Evolutionary conservation across 306 rosid species (phyloP).

Genomic region (Morella rubra): DNA sequence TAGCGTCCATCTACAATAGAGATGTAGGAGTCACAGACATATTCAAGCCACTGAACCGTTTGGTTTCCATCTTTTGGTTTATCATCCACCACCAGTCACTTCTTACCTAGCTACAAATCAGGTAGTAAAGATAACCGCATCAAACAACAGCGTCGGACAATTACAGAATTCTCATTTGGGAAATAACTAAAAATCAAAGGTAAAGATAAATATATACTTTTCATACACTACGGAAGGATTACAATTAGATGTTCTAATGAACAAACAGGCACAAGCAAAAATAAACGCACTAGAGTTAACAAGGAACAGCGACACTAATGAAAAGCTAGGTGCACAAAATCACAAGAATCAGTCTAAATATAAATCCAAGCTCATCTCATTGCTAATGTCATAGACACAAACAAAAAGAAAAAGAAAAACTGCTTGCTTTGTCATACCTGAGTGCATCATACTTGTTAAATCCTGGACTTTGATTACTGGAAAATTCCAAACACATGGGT

Average conservation of each 20-base stretch:
- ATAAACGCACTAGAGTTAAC: background rate
- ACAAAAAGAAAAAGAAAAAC: background rate
- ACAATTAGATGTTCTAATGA: background rate
- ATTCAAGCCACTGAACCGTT: background rate
- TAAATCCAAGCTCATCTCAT: background rate
- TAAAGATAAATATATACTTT: background rate
- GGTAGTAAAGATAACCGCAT: background rate
- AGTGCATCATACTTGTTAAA: constrained; percentile 15
- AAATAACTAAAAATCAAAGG: background rate
- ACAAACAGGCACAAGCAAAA: background rate
- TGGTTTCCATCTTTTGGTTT: background rate
- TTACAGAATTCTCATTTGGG: background rate
- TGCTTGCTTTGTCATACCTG: constrained; percentile 20
- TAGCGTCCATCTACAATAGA: background rate
- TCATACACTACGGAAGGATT: background rate
- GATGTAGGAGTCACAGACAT: background rate
- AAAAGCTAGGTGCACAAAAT: background rate
- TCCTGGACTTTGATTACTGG: background rate
- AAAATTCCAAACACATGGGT: background rate
- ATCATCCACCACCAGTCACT: background rate
- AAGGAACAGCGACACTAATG: background rate
- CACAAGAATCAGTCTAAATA: background rate
- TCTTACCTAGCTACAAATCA: background rate
- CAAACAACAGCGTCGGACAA: background rate
- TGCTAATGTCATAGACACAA: background rate